Percentiles rank a stretch among this genome's conserved stretches.
Evolutionary conservation across 1,284 basidiomycete species (phyloP).

Genomic region (Grifola frondosa): DNA sequence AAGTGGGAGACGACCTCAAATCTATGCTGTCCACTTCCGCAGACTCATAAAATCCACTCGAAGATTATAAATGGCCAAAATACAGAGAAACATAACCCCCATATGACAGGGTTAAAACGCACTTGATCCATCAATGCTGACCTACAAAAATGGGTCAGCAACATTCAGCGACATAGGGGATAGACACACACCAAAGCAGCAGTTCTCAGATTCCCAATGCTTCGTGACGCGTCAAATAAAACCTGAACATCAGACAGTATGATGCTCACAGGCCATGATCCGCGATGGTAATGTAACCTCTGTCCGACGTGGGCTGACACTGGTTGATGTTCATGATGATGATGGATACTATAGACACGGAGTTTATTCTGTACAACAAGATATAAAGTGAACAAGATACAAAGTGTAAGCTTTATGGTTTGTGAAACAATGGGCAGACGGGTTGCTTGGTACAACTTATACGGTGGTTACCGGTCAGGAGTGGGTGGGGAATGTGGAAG

Average conservation of each 20-base stretch:
- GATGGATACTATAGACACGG: too few species aligned
- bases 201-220: constrained; percentile 79
- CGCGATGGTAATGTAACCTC: constrained; percentile 26
- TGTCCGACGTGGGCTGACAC: constrained; percentile 20
- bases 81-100: not conserved
- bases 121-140: constrained; percentile 82
- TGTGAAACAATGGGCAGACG: too few species aligned
- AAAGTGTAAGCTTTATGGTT: too few species aligned
- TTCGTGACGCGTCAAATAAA: constrained; percentile 25
- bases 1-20: too few species aligned
- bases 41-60: not conserved
- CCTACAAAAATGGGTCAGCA: constrained; percentile 34
- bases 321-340: constrained; percentile 18
- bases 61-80: not conserved
- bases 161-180: not conserved
- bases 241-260: not conserved
- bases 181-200: constrained; percentile 60
- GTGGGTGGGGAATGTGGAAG: too few species aligned
- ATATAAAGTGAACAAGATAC: too few species aligned
- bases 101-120: constrained; percentile 27
- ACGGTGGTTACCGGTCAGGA: too few species aligned
- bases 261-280: constrained; percentile 28
- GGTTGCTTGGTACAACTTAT: too few species aligned
- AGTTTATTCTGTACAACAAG: too few species aligned
- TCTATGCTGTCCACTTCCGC: too few species aligned